Base-by-base conservation (phyloP, 73 alveolate species). In the Stentor coeruleus region DNA sequence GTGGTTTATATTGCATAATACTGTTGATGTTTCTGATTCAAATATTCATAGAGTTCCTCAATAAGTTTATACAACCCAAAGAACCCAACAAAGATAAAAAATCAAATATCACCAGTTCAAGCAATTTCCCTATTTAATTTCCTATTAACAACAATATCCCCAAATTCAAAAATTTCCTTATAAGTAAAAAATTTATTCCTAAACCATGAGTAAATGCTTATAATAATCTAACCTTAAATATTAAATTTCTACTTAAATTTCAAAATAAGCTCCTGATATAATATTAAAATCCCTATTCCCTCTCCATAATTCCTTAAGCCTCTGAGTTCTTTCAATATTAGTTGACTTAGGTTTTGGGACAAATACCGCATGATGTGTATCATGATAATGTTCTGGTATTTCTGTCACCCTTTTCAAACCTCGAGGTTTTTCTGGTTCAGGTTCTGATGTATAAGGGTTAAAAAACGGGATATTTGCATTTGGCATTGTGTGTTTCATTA, bases 301-400 rank as follows among this genome's bases (percentile, higher is more conserved):
- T 57, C 73, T 57, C 73, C 73, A 57, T 57, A 57, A 31, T 57
- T n/a, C 15, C 28, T 57, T 57, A 57, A 57, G 73, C 73, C 73
- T 57, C 2, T 57, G 35, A 57, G 15, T 57, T 57, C 73, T 57
- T 2, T 57, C 73, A 1, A 20, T 31, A 57, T n/a, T 20, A 57
- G 28, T 57, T 31, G 35, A 20, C 35, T 57, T 31, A 57, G 28
- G 35, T 57, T n/a, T 57, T 20, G 73, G 73, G 15, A 57, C 73
- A 57, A 57, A 57, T 57, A 57, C 15, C 1, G 35, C 28, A 31
- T 57, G 15, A 57, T 57, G 73, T n/a, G 73, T 57, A 57, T 57
- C 28, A 2, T 57, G 73, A 2, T 57, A 57, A 1, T 57, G 73
- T 31, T 57, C 73, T 57, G 73, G 73, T n/a, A 57, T 31, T 2